phyloP scores from a whole-genome alignment of 257 asterid genomes.

The Fraxinus cuspidata region DNA sequence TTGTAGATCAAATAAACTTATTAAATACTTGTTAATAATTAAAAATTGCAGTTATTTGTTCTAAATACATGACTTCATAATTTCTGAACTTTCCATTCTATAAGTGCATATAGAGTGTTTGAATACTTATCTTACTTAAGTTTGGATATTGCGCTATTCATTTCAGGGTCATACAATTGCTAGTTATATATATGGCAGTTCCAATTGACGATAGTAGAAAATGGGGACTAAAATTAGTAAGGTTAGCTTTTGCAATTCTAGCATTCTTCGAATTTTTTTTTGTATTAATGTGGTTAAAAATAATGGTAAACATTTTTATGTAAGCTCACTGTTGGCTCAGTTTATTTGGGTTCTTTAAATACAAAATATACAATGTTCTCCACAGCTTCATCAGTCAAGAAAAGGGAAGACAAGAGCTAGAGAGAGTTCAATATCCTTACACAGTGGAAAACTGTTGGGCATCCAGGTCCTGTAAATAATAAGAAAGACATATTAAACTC shows the following conservation, averaged over 20 bases:
- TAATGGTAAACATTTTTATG: constrained; percentile 40
- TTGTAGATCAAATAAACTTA: too few species aligned
- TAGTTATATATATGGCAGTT: constrained; percentile 54
- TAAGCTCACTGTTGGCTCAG: constrained; percentile 72
- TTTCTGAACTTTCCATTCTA: too few species aligned
- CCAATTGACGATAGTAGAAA: constrained; percentile 75
- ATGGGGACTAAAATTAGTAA: constrained; percentile 63
- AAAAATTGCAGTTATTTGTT: neutral
- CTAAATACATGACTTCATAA: too few species aligned
- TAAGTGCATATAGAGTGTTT: too few species aligned
- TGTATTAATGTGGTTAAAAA: constrained; percentile 15
- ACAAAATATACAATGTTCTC: neutral
- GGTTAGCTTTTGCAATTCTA: constrained; percentile 38
- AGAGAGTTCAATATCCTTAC: constrained; percentile 49
- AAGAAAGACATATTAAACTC: constrained; percentile 10
- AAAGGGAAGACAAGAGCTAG: constrained; percentile 2
- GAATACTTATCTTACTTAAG: neutral
- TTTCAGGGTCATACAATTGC: constrained; percentile 68
- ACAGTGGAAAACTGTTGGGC: constrained; percentile 79
- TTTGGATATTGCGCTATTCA: constrained; percentile 13
- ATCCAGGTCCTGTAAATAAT: constrained; percentile 77
- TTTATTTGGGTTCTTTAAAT: constrained; percentile 13
- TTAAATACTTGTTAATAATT: neutral
- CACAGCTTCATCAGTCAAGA: neutral
- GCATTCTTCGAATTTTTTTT: neutral